Base-by-base conservation (phyloP, 192 early-diverging fungal genomes). In the Thoreauomyces humboldtii region DNA sequence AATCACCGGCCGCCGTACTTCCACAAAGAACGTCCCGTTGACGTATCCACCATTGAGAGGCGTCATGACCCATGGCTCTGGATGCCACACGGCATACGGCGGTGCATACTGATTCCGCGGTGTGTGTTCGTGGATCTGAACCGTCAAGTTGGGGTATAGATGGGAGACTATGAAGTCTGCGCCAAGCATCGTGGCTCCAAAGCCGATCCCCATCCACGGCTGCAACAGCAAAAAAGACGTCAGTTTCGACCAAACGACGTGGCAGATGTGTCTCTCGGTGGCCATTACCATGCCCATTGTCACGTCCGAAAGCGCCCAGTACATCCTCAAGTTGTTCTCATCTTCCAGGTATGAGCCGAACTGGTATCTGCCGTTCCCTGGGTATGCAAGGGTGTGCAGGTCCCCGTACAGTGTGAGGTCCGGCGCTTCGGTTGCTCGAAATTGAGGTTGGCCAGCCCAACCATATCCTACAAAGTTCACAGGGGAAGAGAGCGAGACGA, bases 11-110 rank as follows among this genome's bases (percentile, higher is more conserved):
- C 35, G 32, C 4, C 55, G 55, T n/a, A 57, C 35, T 19, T 57
- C 55, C 5, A 34, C 4, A 19, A 57, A 57, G 34, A 57, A 57
- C 12, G n/a, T 57, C 34, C 55, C 55, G 55, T 57, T 37, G 6
- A 57, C 55, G 11, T 37, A 57, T 34, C 55, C 55, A n/a, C 55
- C 55, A 19, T 57, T 57, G 12, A 57, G n/a, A 25, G 55, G 32
- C 55, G 14, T 27, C 34, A 57, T 57, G 2, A 37, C 33, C 55
- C 55, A 57, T 3, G 28, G 32, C 17, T 34, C 33, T 1, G 55
- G 55, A 37, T 57, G 34, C n/a, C n/a, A 34, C 31, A 27, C 4
- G 5, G 55, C 32, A 6, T n/a, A 57, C 2, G 55, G 55, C n/a
- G 55, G 55, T 19, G 32, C 55, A 37, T 57, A 57, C 27, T 57